Percentiles rank a stretch among this genome's conserved stretches.
Evolutionary conservation across 176 grass and related monocot genomes (phyloP).

Genomic region (Aechmea fasciata): DNA sequence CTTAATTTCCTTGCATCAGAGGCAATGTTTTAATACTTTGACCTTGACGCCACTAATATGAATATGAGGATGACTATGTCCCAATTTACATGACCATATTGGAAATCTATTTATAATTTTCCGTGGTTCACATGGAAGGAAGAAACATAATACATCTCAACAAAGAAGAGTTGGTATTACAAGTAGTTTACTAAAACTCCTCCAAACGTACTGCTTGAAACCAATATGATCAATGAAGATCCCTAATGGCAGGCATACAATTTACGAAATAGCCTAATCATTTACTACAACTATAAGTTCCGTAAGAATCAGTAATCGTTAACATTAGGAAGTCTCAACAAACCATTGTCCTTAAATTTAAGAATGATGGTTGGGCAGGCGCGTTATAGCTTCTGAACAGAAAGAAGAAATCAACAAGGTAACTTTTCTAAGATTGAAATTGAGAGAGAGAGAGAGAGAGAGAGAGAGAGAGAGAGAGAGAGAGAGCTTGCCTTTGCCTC

Average conservation of each 20-base stretch:
- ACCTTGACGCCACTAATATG: too few species aligned
- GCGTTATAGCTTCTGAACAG: too few species aligned
- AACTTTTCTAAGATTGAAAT: too few species aligned
- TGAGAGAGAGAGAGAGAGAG: neutral
- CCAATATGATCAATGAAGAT: neutral
- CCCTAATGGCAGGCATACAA: neutral
- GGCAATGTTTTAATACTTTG: neutral
- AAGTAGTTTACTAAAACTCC: neutral
- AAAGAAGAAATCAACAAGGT: too few species aligned
- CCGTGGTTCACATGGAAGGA: neutral
- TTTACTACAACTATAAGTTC: neutral
- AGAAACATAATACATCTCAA: neutral
- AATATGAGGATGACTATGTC: too few species aligned
- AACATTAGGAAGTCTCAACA: too few species aligned
- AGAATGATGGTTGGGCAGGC: too few species aligned
- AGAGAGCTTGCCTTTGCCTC: slow-evolving; percentile 41
- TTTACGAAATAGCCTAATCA: neutral
- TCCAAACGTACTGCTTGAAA: neutral
- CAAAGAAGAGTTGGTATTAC: neutral
- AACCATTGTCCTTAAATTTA: too few species aligned
- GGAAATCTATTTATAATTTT: neutral
- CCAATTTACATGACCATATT: too few species aligned
- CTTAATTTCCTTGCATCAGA: neutral
- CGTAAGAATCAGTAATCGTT: too few species aligned
- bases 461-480: neutral